Evolutionary conservation across 2,329 filamentous ascomycete species (phyloP), one percentile per base, ranked within the genome.

Genomic region (Thelonectria rubi): DNA sequence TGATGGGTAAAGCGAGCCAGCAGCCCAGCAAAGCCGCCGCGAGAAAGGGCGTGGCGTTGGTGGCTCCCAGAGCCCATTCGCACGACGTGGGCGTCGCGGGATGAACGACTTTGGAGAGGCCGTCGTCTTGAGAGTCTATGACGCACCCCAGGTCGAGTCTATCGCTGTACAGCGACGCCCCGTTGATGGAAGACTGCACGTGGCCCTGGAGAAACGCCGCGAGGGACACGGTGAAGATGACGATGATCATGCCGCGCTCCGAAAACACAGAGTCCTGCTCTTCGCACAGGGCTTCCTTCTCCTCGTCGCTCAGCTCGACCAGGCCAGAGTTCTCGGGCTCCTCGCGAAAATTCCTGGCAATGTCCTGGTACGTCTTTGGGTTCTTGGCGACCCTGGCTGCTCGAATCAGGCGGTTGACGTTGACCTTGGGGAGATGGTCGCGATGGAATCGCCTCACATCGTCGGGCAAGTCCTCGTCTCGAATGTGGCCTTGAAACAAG

Each of bases 161-260:
- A 43, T 70, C 40, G 32, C 60, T 1, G 62, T 63, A 30, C 62
- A 80, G 0, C 79, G 56, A 2, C 73, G 76, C 3, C 76, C 76
- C 76, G 58, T 79, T 79, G 58, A 80, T 74, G 14, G 76, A 79
- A 0, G 75, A 76, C 60, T 80, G 79, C 2, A 80, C 78, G 20
- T 78, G 77, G 11, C 79, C 79, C 55, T 81, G 78, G 0, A 81
- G 69, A 34, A 81, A 80, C 0, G 79, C 79, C 1, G 78, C 77
- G 0, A 80, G 72, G 0, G 77, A 77, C 3, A 81, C 78, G 3
- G 77, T 79, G 45, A 37, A 56, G 21, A 69, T 69, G 10, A 69
- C 56, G 24, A 58, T 47, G 14, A 64, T 54, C 58, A 69, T 69
- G 3, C 67, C 67, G 3, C 58, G 34, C 30, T 68, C 56, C 3